A percentile compares a stretch with the other conserved stretches of the same genome.
phyloP scores from a whole-genome alignment of 495 filamentous ascomycete species.

The Lasiosphaeriaceae sp. region DNA sequence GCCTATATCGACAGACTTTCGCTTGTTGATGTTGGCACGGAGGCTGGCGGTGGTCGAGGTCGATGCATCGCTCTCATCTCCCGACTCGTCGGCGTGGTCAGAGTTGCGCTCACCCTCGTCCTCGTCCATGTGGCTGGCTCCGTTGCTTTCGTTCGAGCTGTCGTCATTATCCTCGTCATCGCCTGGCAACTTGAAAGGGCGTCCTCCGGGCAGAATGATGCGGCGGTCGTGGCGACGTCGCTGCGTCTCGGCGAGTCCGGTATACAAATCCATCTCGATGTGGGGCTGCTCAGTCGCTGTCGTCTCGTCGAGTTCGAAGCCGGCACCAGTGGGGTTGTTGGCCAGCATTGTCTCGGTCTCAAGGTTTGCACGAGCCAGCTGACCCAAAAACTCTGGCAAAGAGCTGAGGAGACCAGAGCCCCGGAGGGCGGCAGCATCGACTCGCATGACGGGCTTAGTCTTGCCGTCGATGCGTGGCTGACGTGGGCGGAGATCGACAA shows the following conservation, averaged over 20 bases:
- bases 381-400: constrained; percentile 26
- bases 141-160: background rate
- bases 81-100: constrained; percentile 2
- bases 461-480: background rate
- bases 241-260: constrained; percentile 19
- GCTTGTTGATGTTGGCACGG: constrained; percentile 19
- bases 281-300: constrained; percentile 12
- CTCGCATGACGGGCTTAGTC: constrained; percentile 17
- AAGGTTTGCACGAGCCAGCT: constrained; percentile 24
- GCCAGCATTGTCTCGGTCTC: constrained; percentile 23
- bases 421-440: constrained; percentile 22
- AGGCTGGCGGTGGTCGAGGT: constrained; percentile 22
- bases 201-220: constrained; percentile 13
- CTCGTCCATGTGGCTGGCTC: background rate
- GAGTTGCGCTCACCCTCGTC: constrained; percentile 3
- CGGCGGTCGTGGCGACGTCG: constrained; percentile 10
- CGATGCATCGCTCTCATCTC: constrained; percentile 20
- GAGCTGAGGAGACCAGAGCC: constrained; percentile 17
- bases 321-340: constrained; percentile 13
- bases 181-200: constrained; percentile 2
- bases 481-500: constrained; percentile 18
- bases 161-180: constrained; percentile 3
- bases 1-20: constrained; percentile 11
- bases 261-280: constrained; percentile 23
- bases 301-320: constrained; percentile 20